phyloP scores from a whole-genome alignment of 345 rosid species.

The Eucalyptus brandiana region DNA sequence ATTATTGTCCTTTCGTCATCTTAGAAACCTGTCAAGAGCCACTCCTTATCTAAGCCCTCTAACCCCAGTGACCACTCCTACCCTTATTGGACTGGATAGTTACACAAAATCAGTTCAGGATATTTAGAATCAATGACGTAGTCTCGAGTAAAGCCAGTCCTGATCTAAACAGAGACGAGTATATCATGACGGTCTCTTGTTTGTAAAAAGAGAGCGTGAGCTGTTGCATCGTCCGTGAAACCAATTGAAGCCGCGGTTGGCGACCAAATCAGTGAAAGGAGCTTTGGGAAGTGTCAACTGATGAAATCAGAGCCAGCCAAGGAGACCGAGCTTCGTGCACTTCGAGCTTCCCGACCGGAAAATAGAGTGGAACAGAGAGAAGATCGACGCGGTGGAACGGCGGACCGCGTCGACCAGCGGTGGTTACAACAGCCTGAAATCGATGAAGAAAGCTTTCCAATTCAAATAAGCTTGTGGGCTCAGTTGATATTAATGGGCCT shows the following conservation, averaged over 20 bases:
- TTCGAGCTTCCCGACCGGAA: neutral
- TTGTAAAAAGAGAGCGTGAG: neutral
- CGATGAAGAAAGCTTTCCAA: neutral
- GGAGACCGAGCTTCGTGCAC: neutral
- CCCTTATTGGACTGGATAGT: fast-evolving
- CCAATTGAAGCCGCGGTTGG: neutral
- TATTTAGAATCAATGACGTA: neutral
- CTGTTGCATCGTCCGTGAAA: neutral
- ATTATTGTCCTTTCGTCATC: fast-evolving
- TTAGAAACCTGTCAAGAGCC: neutral
- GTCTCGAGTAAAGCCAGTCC: neutral
- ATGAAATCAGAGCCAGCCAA: neutral
- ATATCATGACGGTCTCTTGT: neutral
- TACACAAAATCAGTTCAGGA: too few relatives aligned
- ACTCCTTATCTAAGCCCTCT: neutral
- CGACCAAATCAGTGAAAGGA: too few relatives aligned
- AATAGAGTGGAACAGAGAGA: neutral
- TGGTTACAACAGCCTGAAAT: neutral
- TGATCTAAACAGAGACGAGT: neutral
- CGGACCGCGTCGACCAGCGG: neutral
- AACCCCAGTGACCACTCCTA: fast-evolving
- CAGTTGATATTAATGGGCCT: neutral
- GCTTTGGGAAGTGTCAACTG: neutral
- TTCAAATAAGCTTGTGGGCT: neutral
- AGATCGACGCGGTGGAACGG: neutral